A percentile compares a stretch with the other conserved stretches of the same genome.
Conservation (phyloP, 768 basidiomycete genomes). For the Hemileccinum impolitum region DNA sequence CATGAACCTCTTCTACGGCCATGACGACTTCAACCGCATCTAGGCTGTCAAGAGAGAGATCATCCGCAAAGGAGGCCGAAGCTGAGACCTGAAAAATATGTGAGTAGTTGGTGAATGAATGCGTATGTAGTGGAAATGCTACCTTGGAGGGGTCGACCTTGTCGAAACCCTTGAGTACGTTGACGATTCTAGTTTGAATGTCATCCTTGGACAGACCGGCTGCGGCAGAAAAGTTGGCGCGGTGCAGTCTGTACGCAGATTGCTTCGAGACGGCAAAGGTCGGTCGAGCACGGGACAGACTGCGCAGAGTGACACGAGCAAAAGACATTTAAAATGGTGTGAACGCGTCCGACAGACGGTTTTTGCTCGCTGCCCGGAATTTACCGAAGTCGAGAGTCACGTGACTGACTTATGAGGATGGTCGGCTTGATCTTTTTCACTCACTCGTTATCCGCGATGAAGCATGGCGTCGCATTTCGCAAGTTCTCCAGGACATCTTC, state of each 20-base stretch:
- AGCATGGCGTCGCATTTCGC: constrained; percentile 91
- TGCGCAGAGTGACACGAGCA: constrained; percentile 32
- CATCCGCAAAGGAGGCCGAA: constrained; percentile 52
- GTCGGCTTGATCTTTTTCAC: too few relatives aligned
- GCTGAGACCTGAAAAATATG: constrained; percentile 50
- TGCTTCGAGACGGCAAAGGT: constrained; percentile 30
- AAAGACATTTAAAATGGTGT: constrained; percentile 31
- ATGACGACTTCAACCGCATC: constrained; percentile 98
- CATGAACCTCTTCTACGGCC: constrained; percentile 88
- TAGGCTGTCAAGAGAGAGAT: constrained; percentile 77
- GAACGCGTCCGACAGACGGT: constrained; percentile 15
- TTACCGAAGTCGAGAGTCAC: constrained; percentile 17
- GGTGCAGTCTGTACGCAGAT: constrained; percentile 28
- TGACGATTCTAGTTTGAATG: constrained; percentile 25
- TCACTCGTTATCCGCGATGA: constrained; percentile 49
- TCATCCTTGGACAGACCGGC: constrained; percentile 21
- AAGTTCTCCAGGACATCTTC: constrained; percentile 90
- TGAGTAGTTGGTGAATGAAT: constrained; percentile 22
- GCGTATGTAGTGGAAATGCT: neutral
- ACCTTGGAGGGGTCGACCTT: constrained; percentile 31
- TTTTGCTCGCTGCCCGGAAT: constrained; percentile 20
- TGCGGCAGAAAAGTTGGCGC: constrained; percentile 30
- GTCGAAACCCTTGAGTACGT: constrained; percentile 31
- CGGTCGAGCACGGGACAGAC: constrained; percentile 25
- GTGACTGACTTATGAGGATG: neutral